Base-by-base conservation (phyloP, 2,329 filamentous ascomycete genomes). In the Aspergillus glaucus region DNA sequence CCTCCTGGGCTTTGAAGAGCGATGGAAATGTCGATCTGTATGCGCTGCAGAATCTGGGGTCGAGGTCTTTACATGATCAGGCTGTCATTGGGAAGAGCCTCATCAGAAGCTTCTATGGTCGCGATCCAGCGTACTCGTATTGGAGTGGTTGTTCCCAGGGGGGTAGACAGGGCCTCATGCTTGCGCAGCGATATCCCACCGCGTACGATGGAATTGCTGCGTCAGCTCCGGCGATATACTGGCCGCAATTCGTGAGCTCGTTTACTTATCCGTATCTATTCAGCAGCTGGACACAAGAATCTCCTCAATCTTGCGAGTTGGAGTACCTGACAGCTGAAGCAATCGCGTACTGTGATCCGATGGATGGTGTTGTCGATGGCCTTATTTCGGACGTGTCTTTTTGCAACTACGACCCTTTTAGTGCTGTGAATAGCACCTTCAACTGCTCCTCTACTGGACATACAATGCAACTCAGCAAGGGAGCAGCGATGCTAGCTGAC, bases 61-160 rank as follows among this genome's bases (percentile, higher is more conserved):
- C 43, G 1, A 24, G 45, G 45, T 37, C 47, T 3, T 40, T 50
- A 1, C 43, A 21, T 5, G 43, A 44, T 15, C 28, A n/a, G 10
- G 47, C 37, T 5, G 17, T 40, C 7, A 40, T 40, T 9, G 37
- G 37, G 4, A 40, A 40, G 19, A 40, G 37, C 7, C 37, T 40
- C 3, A n/a, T 40, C 10, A 40, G 15, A 8, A 40, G 37, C 2
- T 68, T 59, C 46, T 72, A 71, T 44, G 62, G 61, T 3, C 45
- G 50, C 14, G 46, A 45, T 9, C 59, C 60, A 6, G 55, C 55
- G 8, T 69, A 63, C 48, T 70, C 70, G 4, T 76, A 76, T 60
- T 75, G 69, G 56, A 57, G 69, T 40, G 72, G 71, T 14, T 76
- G 74, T 58, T 74, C 71, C 66, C 67, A n/a, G 74, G 73, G 47